Conservation (phyloP, 129 eudicot genomes). For the Centrapalus pauciflorus region DNA sequence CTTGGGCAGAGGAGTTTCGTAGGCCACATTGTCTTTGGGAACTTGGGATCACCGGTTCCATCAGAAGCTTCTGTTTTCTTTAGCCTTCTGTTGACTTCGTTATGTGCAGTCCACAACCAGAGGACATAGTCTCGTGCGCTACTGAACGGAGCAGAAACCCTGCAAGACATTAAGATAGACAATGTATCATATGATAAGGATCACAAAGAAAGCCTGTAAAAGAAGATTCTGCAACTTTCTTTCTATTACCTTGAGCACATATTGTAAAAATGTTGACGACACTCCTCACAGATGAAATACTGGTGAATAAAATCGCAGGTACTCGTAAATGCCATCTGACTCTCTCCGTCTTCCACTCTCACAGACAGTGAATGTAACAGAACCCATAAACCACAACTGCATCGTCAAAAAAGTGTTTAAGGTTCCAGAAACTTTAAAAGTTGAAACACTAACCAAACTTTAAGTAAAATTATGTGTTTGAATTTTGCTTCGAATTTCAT, state of each 20-base stretch:
- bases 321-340: constrained; percentile 72
- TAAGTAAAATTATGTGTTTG: neutral
- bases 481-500: too few species aligned
- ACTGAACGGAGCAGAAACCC: constrained; percentile 68
- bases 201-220: neutral
- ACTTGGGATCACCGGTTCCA: constrained; percentile 70
- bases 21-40: constrained; percentile 86
- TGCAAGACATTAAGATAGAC: constrained; percentile 16
- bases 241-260: constrained; percentile 83
- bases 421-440: neutral
- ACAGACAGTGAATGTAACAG: constrained; percentile 88
- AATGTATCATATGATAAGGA: neutral
- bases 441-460: neutral
- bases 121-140: constrained; percentile 66
- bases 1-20: constrained; percentile 76
- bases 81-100: constrained; percentile 74
- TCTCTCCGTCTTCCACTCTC: constrained; percentile 85
- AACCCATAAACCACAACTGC: constrained; percentile 98
- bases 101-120: constrained; percentile 94
- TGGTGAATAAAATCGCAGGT: constrained; percentile 78
- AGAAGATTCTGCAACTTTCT: neutral
- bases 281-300: constrained; percentile 88
- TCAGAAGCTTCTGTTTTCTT: constrained; percentile 61
- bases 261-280: constrained; percentile 71
- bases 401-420: neutral